Evolutionary conservation across 2,329 filamentous ascomycete genomes (phyloP).

Genomic region (Microcera coccophila): DNA sequence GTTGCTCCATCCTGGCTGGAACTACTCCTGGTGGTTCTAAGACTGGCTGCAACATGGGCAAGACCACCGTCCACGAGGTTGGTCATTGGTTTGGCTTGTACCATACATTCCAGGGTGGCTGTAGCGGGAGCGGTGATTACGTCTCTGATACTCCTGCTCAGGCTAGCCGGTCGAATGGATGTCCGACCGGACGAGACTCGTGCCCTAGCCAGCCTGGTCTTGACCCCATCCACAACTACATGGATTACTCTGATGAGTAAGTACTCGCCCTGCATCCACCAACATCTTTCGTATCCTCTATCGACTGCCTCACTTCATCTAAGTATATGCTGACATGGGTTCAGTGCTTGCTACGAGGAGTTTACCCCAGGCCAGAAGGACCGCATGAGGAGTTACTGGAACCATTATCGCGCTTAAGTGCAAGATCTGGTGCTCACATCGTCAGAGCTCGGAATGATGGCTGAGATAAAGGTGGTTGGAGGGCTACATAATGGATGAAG

Average conservation of each 20-base stretch:
- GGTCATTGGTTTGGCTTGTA: slow-evolving; percentile 48
- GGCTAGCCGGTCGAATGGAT: slow-evolving; percentile 31
- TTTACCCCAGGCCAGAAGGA: slow-evolving; percentile 39
- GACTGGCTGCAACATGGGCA: slow-evolving; percentile 33
- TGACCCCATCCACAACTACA: slow-evolving; percentile 39
- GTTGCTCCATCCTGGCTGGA: slow-evolving; percentile 37
- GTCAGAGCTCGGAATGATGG: no score
- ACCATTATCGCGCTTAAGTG: slow-evolving; percentile 31
- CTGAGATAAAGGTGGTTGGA: no score
- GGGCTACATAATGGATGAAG: no score
- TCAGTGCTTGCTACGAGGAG: slow-evolving; percentile 41
- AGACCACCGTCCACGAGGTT: slow-evolving; percentile 39
- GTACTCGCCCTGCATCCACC: slow-evolving; percentile 6
- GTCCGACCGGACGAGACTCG: slow-evolving; percentile 35
- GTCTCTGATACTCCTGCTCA: slow-evolving; percentile 41
- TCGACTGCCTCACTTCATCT: background rate
- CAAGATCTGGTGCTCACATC: no score
- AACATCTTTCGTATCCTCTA: no score
- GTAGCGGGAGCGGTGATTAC: slow-evolving; percentile 34
- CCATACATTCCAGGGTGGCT: slow-evolving; percentile 46
- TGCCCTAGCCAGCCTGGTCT: slow-evolving; percentile 30
- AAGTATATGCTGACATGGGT: slow-evolving; percentile 18
- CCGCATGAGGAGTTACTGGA: slow-evolving; percentile 35
- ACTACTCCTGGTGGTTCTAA: slow-evolving; percentile 37
- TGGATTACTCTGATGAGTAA: slow-evolving; percentile 43